Base-by-base conservation (phyloP, 208 protist genomes). In the Acanthamoeba culbertsoni region DNA sequence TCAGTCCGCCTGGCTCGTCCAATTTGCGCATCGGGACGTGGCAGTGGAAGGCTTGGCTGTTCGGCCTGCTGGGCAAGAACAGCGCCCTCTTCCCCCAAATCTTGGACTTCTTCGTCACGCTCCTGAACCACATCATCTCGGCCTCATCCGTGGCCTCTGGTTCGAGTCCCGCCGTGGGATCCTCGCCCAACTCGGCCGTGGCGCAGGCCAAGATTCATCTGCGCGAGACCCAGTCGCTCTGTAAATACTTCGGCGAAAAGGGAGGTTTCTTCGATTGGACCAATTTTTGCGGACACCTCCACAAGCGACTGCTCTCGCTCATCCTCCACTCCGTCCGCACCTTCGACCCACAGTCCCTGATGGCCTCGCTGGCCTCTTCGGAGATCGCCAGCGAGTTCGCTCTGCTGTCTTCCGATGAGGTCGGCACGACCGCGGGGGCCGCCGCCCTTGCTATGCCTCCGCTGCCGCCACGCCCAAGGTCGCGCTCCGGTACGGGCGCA, bases 1-100 rank as follows among this genome's bases (percentile, higher is more conserved):
- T 84, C 73, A 43, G 43, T 4, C 82, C 42, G 26, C 3, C 82
- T 26, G 82, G 48, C 2, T 65, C 82, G 55, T 45, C 37, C 28
- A 14, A 26, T 31, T 0, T 16, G 6, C 48, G 82, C 40, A 71
- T 90, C 57, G 82, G 82, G 40, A 53, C 82, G 4, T 90, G 82
- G 82, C 82, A 90, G 82, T 90, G 82, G 82, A 90, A 90, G 57
- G 57, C 82, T 26, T 90, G 82, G 82, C 82, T 90, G 31, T 90
- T 90, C 31, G 82, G 82, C 6, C 57, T 90, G n/a, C 42, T 90
- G 42, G 48, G 55, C 33, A 84, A 55, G 73, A 84, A 84, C 43
- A 84, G 55, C 73, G 45, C 73, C 40, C 73, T 84, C 82, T 90
- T 90, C 57, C 37, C 48, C 1, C 82, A 71, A 26, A 48, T 71